These are phyloP conservation scores for Paraphaeosphaeria minitans DNA, from an alignment of 2,329 filamentous ascomycete species.

Conservation along the genomic window DNA sequence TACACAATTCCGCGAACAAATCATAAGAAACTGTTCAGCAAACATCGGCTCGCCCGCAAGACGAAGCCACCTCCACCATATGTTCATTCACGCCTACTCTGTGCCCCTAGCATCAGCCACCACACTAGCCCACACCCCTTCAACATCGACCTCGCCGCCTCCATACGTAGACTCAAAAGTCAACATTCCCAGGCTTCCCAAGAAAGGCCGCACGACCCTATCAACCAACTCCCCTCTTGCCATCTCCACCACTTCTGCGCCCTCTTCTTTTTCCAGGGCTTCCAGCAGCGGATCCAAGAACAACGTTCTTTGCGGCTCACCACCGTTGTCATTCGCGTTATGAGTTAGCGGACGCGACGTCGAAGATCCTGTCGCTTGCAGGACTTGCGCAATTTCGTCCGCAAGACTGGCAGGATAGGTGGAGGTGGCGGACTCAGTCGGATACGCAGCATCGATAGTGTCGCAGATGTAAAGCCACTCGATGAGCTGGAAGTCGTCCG, in stretches of 20 bases:
- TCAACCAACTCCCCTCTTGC: constrained; percentile 68
- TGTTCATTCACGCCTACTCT: constrained; percentile 8
- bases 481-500: constrained; percentile 97
- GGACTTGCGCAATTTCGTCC: constrained; percentile 80
- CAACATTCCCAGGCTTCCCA: constrained; percentile 88
- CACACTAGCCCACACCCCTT: constrained; percentile 39
- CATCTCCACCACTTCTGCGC: constrained; percentile 57
- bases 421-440: constrained; percentile 60
- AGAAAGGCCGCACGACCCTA: constrained; percentile 83
- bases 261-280: constrained; percentile 40
- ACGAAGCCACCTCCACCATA: neutral
- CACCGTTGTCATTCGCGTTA: constrained; percentile 1
- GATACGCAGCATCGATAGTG: constrained; percentile 92
- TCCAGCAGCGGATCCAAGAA: constrained; percentile 51
- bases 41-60: neutral
- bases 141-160: constrained; percentile 62
- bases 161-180: constrained; percentile 92
- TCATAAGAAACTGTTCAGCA: too few relatives aligned
- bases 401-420: constrained; percentile 76
- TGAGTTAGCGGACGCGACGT: constrained; percentile 29
- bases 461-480: constrained; percentile 98
- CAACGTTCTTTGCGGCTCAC: constrained; percentile 40
- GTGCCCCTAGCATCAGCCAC: constrained; percentile 34
- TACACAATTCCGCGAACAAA: too few relatives aligned
- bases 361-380: constrained; percentile 48